phyloP scores from a whole-genome alignment of 108 stramenopile species.

The Cyclotella atomus region DNA sequence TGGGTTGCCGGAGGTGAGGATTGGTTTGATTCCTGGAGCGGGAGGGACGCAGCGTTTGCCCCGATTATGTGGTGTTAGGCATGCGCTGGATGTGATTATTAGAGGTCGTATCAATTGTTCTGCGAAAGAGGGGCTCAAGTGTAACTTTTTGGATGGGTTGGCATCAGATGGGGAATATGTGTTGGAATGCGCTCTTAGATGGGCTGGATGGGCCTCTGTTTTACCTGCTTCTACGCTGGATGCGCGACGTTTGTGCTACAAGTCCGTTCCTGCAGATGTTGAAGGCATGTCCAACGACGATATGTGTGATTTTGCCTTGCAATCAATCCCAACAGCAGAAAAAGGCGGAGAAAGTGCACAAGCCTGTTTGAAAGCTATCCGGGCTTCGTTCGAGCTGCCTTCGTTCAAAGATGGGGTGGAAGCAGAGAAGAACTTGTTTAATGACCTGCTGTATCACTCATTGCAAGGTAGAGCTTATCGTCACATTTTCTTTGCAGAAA shows the following conservation, averaged over 20 bases:
- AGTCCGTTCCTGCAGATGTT: conserved; percentile 44
- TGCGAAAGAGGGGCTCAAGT: conserved; percentile 54
- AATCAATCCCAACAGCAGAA: conserved; percentile 67
- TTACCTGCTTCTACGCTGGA: conserved; percentile 48
- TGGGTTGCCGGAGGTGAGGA: conserved; percentile 94
- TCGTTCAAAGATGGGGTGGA: conserved; percentile 69
- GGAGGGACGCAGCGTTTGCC: conserved; percentile 98
- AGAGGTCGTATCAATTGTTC: conserved; percentile 70
- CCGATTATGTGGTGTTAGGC: conserved; percentile 75
- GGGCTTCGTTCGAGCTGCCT: conserved; percentile 61
- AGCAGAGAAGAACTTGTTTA: conserved; percentile 70
- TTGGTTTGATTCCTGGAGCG: conserved; percentile 96
- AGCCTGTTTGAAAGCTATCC: conserved; percentile 79
- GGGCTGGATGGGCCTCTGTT: conserved; percentile 65
- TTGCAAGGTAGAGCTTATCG: conserved; percentile 84
- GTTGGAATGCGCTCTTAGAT: conserved; percentile 54
- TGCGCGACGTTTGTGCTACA: conserved; percentile 53
- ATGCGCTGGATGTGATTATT: conserved; percentile 86
- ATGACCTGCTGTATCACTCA: conserved; percentile 60
- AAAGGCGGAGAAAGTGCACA: conserved; percentile 77
- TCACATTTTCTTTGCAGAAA: conserved; percentile 96
- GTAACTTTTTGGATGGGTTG: conserved; percentile 70
- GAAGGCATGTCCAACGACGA: conserved; percentile 49
- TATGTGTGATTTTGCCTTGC: conserved; percentile 63
- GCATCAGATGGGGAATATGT: conserved; percentile 32